These are phyloP conservation scores for Cutaneotrichosporon sp. DNA, from an alignment of 1,284 basidiomycete genomes.

Conservation along the genomic window DNA sequence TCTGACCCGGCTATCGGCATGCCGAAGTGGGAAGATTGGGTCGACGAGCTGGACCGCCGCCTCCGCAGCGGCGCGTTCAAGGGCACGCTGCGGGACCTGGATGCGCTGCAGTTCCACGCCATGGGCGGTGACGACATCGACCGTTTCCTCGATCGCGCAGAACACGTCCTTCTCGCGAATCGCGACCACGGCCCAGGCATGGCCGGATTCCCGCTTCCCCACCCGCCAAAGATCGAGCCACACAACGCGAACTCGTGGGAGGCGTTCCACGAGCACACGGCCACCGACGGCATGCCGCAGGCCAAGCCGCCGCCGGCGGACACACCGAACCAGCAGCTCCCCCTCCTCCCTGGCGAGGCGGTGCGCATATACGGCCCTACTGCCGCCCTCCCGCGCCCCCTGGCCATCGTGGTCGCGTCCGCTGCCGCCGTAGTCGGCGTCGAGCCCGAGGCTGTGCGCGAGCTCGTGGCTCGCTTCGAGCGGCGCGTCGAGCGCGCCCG, in stretches of 20 bases:
- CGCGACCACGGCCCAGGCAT: slow-evolving; percentile 20
- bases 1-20: slow-evolving; percentile 63
- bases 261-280: slow-evolving; percentile 21
- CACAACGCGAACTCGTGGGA: slow-evolving; percentile 26
- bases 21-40: slow-evolving; percentile 60
- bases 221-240: neutral
- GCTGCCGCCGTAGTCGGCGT: slow-evolving; percentile 41
- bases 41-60: slow-evolving; percentile 57
- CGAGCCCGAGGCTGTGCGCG: slow-evolving; percentile 20
- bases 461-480: slow-evolving; percentile 38
- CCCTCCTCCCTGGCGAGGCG: slow-evolving; percentile 42
- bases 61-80: slow-evolving; percentile 42
- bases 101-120: slow-evolving; percentile 29
- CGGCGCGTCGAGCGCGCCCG: slow-evolving; percentile 29
- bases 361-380: slow-evolving; percentile 34
- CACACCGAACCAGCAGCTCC: slow-evolving; percentile 27
- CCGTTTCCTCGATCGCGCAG: slow-evolving; percentile 32
- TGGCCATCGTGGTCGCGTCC: slow-evolving; percentile 32
- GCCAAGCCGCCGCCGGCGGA: slow-evolving; percentile 2
- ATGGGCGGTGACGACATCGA: slow-evolving; percentile 41
- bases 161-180: slow-evolving; percentile 38
- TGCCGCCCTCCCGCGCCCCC: slow-evolving; percentile 31
- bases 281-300: slow-evolving; percentile 8
- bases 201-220: neutral
- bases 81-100: slow-evolving; percentile 15